Base-by-base conservation (phyloP, 2,329 filamentous ascomycete genomes). In the Trichophyton equinum region DNA sequence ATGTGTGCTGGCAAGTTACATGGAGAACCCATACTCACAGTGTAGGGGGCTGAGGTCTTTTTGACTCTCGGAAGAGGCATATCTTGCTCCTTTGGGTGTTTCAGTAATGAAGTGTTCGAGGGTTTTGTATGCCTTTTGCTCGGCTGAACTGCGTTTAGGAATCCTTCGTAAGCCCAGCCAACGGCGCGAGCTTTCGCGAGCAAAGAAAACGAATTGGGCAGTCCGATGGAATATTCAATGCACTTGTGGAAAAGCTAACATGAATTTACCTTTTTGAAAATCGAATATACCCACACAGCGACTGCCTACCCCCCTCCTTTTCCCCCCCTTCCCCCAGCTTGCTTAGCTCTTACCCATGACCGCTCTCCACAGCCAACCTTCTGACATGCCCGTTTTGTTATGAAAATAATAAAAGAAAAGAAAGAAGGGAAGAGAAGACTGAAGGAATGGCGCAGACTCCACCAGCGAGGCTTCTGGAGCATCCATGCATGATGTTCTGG, bases 401-500 rank as follows among this genome's bases (percentile, higher is more conserved):
- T 9, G 46, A 55, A 53, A 42, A 42, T 42, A 27, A n/a, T n/a
- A n/a, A 53, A 25, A 55, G 30, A 55, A 53, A 27, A 53, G 49
- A 55, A 55, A 55, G n/a, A 55, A 30, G 27, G 33, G 33, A 27
- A 49, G n/a, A n/a, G 25, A 20, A 27, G 20, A 49, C 18, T 22
- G 22, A 9, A 22, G 15, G 46, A 27, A 49, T 49, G 46, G 20
- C 46, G 46, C 11, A 49, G 25, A 49, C 46, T 49, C 46, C 46
- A 49, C 46, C 20, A 15, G 46, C 20, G 11, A 53, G 25, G 47
- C 25, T 36, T 55, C 49, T 36, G 13, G 49, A 55, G 30, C 49
- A 30, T 38, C 49, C 49, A 55, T 55, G 49, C 49, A 55, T 55
- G 49, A 27, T 55, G 49, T 55, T 55, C 49, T 55, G 49, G 49